phyloP scores from a whole-genome alignment of 768 basidiomycete genomes.

The Amanita rimosa region DNA sequence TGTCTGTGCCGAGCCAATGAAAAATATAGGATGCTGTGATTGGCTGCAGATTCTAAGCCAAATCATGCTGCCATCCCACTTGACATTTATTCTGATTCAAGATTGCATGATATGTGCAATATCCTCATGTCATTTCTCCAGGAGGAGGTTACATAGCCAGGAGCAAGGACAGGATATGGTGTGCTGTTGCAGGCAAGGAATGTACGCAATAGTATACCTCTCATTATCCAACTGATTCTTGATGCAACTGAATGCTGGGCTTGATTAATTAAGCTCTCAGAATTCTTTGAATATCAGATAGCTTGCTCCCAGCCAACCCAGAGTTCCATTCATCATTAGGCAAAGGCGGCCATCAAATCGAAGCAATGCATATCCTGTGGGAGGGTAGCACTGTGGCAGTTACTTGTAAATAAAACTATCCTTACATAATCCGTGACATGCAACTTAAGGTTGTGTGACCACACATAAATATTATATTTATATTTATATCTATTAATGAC shows the following conservation, averaged over 20 bases:
- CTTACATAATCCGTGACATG: too few species aligned
- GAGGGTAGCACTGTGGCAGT: conserved; percentile 63
- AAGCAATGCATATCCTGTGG: conserved; percentile 69
- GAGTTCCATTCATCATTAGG: conserved; percentile 47
- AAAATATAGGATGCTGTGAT: too few species aligned
- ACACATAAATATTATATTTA: too few species aligned
- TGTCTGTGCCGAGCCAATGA: too few species aligned
- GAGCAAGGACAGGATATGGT: conserved; percentile 53
- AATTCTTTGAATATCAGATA: conserved; percentile 44
- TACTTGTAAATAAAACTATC: too few species aligned
- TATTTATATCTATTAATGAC: too few species aligned
- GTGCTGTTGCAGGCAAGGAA: conserved; percentile 72
- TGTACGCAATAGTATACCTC: conserved; percentile 45
- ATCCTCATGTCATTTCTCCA: conserved; percentile 44
- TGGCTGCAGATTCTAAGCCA: too few species aligned
- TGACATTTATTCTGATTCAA: conserved; percentile 30
- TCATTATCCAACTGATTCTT: too few species aligned
- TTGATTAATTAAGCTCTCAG: conserved; percentile 32
- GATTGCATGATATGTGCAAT: conserved; percentile 41
- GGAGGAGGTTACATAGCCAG: conserved; percentile 62
- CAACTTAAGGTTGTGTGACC: too few species aligned
- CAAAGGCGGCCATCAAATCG: conserved; percentile 54
- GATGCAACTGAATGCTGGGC: too few species aligned
- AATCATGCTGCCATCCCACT: neutral
- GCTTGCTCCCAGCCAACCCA: conserved; percentile 19